Percentiles rank a stretch among this genome's conserved stretches.
Evolutionary conservation across 2,329 filamentous ascomycete species (phyloP).

Genomic region (Epichloe gansuensis): DNA sequence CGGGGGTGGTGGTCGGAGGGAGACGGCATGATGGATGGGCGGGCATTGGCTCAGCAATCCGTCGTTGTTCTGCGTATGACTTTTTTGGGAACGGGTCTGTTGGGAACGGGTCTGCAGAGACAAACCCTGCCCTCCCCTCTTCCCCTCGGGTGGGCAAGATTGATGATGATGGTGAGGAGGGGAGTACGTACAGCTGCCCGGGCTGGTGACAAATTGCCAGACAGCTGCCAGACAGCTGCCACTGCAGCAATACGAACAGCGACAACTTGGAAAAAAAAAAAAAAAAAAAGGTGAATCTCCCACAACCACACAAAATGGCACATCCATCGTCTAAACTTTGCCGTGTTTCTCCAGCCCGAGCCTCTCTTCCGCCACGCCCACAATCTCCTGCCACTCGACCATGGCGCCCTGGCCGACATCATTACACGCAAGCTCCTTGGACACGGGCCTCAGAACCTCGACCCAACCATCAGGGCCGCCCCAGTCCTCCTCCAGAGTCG

Average conservation of each 20-base stretch:
- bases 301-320: background rate
- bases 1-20: slow-evolving; percentile 1
- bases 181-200: background rate
- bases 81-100: too few species aligned
- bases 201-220: background rate
- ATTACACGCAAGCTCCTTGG: slow-evolving; percentile 73
- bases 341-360: slow-evolving; percentile 19
- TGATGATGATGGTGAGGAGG: background rate
- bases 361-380: slow-evolving; percentile 46
- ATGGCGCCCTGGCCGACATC: slow-evolving; percentile 76
- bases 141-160: too few species aligned
- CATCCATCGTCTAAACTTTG: background rate
- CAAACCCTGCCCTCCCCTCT: too few species aligned
- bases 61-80: too few species aligned
- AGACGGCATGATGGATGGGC: slow-evolving; percentile 4
- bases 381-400: slow-evolving; percentile 69
- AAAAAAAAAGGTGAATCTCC: background rate
- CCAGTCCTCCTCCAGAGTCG: slow-evolving; percentile 64
- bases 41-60: background rate
- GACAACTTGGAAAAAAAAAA: background rate
- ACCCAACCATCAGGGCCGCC: slow-evolving; percentile 39
- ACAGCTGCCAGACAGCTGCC: background rate
- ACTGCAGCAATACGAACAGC: background rate
- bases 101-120: too few species aligned
- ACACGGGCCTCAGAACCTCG: slow-evolving; percentile 58